These are phyloP conservation scores for Coccomyxa sp. DNA, from an alignment of 139 green algal genomes.

Conservation along the genomic window DNA sequence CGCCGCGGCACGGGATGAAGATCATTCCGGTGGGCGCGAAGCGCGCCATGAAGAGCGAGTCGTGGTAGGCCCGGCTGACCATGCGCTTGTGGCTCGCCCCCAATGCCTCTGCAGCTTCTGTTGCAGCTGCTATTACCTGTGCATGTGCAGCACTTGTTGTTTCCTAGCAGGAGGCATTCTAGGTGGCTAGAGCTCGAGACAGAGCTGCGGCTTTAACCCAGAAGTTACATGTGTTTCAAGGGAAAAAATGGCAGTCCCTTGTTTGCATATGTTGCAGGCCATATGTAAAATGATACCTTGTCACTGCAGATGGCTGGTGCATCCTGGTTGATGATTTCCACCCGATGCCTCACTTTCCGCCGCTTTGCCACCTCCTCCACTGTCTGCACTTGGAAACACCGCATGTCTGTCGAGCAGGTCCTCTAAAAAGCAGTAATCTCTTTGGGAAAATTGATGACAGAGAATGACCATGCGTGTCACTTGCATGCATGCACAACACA, in stretches of 20 bases:
- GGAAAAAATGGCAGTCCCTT: too few species aligned
- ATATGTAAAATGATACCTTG: too few species aligned
- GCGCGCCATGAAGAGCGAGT: constrained; percentile 93
- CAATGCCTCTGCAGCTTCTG: constrained; percentile 47
- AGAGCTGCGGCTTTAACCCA: too few species aligned
- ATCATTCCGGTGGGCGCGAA: constrained; percentile 91
- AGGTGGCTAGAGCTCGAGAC: too few species aligned
- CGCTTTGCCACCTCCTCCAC: constrained; percentile 51
- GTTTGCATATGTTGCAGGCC: too few species aligned
- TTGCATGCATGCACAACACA: background rate
- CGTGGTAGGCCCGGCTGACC: constrained; percentile 93
- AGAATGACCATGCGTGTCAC: background rate
- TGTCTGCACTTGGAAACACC: background rate
- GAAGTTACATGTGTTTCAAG: too few species aligned
- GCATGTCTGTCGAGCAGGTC: background rate
- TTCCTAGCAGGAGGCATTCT: too few species aligned
- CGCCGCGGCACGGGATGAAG: constrained; percentile 90
- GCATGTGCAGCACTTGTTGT: background rate
- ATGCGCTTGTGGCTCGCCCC: constrained; percentile 60
- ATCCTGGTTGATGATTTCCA: constrained; percentile 82
- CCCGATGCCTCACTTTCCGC: constrained; percentile 31
- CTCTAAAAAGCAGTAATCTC: background rate
- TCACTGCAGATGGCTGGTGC: constrained; percentile 67
- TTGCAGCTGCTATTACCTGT: constrained; percentile 56
- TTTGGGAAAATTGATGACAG: background rate